Conservation (phyloP, 805 yeast genomes). For the Candida michaelii region DNA sequence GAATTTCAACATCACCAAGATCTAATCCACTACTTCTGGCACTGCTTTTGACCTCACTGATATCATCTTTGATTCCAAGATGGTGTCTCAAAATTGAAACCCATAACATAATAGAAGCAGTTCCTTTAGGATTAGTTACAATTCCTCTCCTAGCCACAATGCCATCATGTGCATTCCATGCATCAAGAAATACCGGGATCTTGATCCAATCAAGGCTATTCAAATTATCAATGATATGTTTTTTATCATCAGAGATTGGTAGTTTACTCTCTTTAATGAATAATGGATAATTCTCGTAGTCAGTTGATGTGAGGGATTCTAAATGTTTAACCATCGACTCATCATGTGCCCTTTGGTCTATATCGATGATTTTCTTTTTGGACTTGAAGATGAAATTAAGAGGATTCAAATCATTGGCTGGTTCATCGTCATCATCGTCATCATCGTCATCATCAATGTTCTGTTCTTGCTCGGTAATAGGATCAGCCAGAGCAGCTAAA, state of each 20-base stretch:
- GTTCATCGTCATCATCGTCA: slow-evolving; percentile 16
- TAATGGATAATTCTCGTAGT: slow-evolving; percentile 25
- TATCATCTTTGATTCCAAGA: slow-evolving; percentile 1
- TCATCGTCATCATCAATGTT: not conserved
- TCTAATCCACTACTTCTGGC: too few relatives aligned
- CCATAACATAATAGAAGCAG: slow-evolving; percentile 54
- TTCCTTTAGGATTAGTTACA: slow-evolving; percentile 48
- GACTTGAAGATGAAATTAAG: slow-evolving; percentile 14
- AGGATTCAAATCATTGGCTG: slow-evolving; percentile 12
- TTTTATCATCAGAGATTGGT: slow-evolving; percentile 38
- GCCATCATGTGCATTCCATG: slow-evolving; percentile 82
- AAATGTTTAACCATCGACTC: slow-evolving; percentile 17
- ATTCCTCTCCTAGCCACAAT: slow-evolving; percentile 78
- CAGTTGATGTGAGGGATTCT: slow-evolving; percentile 16
- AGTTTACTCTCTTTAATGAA: slow-evolving; percentile 25
- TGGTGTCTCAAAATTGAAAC: slow-evolving; percentile 37
- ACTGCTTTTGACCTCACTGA: not conserved
- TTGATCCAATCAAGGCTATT: slow-evolving; percentile 74
- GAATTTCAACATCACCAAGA: too few relatives aligned
- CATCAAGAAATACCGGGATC: slow-evolving; percentile 67
- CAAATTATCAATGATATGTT: slow-evolving; percentile 49
- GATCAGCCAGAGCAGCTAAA: not conserved
- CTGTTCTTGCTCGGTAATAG: not conserved
- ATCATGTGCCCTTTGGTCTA: slow-evolving; percentile 27
- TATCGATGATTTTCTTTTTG: slow-evolving; percentile 19